Evolutionary conservation across 306 rosid species (phyloP), one percentile per base, ranked within the genome.

Genomic region (Inga laurina): DNA sequence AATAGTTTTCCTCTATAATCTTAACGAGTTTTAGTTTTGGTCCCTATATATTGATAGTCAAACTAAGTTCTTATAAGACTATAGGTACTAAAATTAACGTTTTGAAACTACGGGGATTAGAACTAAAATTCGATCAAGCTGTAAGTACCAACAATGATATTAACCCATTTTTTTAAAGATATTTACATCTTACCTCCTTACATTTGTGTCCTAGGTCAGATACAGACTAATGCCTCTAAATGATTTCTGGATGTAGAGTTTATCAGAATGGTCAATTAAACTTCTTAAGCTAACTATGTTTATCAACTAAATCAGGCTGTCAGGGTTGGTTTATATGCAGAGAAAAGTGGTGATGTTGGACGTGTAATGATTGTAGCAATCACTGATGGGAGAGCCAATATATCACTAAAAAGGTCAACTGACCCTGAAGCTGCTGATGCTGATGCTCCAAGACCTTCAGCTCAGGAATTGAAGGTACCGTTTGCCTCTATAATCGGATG

Each of bases 361-460:
- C 95, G 98, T 34, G 73, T 95, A 85, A 93, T 95, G 99, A 91
- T 95, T 87, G 99, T 95, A 79, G 99, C 97, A 67, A 90, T 95
- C 59, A 95, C 98, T 5, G 98, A 95, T 84, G 99, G 99, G 59
- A 88, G 99, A 88, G 99, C 99, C 85, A 95, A 95, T 80, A 95
- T 95, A 89, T 91, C 99, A 34, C 88, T 95, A 51, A 92, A 95
- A 89, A 90, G 92, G 84, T 95, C 99, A 78, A 93, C 79, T 77
- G 94, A 95, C 85, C 99, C 98, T 57, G 97, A 93, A 86, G 92
- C 94, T 56, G 90, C 86, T 43, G 92, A 90, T 3, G 74, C 90
- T 27, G 99, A 95, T 78, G 81, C 89, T 67, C 97, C 99, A 72
- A 91, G 86, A 88, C 98, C 99, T 86, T 87, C 99, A 43, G 64